Evolutionary conservation across 495 filamentous ascomycete genomes (phyloP).

Genomic region (Hyaloscypha variabilis): DNA sequence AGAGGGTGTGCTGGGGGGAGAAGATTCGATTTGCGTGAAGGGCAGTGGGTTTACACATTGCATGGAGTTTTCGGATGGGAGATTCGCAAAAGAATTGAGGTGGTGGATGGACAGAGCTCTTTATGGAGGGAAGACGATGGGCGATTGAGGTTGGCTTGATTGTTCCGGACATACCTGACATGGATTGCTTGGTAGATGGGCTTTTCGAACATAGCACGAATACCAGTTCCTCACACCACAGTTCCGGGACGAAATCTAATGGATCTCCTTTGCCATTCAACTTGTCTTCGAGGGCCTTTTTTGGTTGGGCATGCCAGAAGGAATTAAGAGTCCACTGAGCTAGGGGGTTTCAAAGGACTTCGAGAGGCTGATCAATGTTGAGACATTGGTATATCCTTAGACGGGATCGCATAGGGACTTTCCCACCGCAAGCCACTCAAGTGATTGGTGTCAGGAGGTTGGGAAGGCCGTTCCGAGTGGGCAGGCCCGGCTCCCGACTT

Average conservation of each 20-base stretch:
- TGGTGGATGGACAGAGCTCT: neutral
- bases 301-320: neutral
- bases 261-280: neutral
- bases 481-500: neutral
- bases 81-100: constrained; percentile 3
- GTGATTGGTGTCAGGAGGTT: neutral
- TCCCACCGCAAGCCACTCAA: neutral
- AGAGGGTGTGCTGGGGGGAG: neutral
- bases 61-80: constrained; percentile 32
- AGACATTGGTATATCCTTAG: neutral
- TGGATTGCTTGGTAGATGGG: neutral
- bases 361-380: neutral
- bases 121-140: neutral
- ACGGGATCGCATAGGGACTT: neutral
- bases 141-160: neutral
- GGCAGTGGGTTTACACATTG: constrained; percentile 33
- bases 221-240: neutral
- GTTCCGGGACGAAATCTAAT: neutral
- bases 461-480: neutral
- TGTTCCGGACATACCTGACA: neutral
- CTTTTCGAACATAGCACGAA: neutral
- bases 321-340: neutral
- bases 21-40: constrained; percentile 23
- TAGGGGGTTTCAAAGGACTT: neutral
- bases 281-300: neutral